phyloP scores from a whole-genome alignment of 148 eudicot genomes.

The Euryodendron excelsum region DNA sequence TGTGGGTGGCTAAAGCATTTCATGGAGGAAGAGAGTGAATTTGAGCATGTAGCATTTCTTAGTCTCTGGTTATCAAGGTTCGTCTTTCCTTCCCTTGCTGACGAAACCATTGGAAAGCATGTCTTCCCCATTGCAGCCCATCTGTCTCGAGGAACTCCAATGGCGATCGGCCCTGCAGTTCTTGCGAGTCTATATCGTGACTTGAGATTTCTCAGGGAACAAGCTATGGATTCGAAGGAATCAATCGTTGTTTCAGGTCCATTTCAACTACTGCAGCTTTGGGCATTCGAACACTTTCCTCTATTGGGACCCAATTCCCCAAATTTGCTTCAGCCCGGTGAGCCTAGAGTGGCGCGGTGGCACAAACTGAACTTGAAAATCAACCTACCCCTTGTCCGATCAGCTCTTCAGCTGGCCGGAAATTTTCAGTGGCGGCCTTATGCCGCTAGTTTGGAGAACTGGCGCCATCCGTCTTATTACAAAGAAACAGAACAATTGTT shows the following conservation, averaged over 20 bases:
- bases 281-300: conserved; percentile 46
- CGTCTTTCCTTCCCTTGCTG: conserved; percentile 24
- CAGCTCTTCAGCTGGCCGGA: conserved; percentile 9
- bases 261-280: conserved; percentile 40
- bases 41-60: conserved; percentile 42
- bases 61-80: conserved; percentile 39
- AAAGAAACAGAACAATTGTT: conserved; percentile 20
- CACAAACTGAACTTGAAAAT: conserved; percentile 21
- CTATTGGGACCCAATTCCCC: conserved; percentile 24
- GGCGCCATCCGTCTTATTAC: conserved; percentile 29
- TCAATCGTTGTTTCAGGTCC: conserved; percentile 23
- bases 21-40: conserved; percentile 24
- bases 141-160: conserved; percentile 24
- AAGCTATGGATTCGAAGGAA: conserved; percentile 9
- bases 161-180: conserved; percentile 37
- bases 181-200: conserved; percentile 32
- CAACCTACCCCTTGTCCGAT: conserved; percentile 20
- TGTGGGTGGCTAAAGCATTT: conserved; percentile 31
- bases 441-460: conserved; percentile 30
- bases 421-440: conserved; percentile 43
- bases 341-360: conserved; percentile 43
- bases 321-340: conserved; percentile 26
- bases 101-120: neutral
- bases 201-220: conserved; percentile 24
- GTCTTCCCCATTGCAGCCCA: conserved; percentile 35